Evolutionary conservation across 306 rosid genomes (phyloP).

Genomic region (Sicyos baderoa): DNA sequence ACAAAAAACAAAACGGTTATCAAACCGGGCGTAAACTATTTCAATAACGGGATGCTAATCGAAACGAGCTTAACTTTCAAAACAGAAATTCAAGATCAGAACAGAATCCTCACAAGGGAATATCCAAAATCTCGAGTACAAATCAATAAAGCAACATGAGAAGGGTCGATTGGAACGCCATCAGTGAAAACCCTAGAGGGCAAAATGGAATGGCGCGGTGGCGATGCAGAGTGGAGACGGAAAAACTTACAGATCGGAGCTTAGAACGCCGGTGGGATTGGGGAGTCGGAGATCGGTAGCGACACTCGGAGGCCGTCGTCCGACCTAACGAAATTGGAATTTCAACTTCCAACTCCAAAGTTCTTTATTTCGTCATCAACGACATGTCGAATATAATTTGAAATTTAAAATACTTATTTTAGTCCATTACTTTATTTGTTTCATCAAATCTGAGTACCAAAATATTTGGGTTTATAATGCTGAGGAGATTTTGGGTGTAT

Average conservation of each 20-base stretch:
- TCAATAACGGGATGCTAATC: neutral
- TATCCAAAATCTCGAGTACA: neutral
- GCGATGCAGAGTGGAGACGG: neutral
- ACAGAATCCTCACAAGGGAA: neutral
- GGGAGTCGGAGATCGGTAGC: neutral
- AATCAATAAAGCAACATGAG: neutral
- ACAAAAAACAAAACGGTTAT: no score
- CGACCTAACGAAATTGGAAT: neutral
- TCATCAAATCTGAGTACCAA: no score
- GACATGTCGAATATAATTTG: neutral
- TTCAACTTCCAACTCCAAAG: neutral
- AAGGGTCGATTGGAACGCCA: neutral
- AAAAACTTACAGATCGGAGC: neutral
- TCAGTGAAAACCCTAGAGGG: constrained; percentile 11
- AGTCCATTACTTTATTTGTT: no score
- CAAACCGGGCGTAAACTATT: no score
- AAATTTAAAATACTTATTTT: no score
- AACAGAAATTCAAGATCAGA: neutral
- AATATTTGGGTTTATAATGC: no score
- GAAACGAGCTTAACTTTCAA: neutral
- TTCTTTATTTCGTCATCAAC: neutral
- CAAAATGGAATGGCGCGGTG: neutral
- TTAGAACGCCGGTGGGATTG: neutral
- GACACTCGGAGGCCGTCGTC: constrained; percentile 3
- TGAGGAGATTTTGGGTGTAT: no score